Percentiles rank a stretch among this genome's conserved stretches.
Conservation (phyloP, 805 yeast genomes). For the Ogataea haglerorum region DNA sequence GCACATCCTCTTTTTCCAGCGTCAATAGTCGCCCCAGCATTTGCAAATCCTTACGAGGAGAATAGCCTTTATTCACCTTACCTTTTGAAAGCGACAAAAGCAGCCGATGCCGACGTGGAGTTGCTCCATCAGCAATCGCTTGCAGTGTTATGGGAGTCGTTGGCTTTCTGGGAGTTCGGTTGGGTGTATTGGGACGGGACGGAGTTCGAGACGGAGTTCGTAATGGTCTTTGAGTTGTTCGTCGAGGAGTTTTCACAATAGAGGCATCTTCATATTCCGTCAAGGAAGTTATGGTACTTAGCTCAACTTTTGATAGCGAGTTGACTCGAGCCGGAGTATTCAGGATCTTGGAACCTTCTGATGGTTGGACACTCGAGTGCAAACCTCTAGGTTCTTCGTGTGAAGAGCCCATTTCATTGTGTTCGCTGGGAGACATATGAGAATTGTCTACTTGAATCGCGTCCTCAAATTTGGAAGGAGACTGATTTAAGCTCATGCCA, state of each 20-base stretch:
- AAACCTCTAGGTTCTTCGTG: too few species aligned
- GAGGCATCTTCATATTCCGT: background rate
- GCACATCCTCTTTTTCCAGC: slow-evolving; percentile 20
- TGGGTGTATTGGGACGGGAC: slow-evolving; percentile 17
- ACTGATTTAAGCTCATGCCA: too few species aligned
- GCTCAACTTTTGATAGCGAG: background rate
- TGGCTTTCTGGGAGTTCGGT: slow-evolving; percentile 27
- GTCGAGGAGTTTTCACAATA: slow-evolving; percentile 3
- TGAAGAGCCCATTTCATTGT: too few species aligned
- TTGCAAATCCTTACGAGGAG: slow-evolving; percentile 32
- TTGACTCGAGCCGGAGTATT: too few species aligned
- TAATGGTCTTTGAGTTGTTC: slow-evolving; percentile 2
- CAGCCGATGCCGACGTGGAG: slow-evolving; percentile 30
- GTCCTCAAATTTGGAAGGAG: too few species aligned
- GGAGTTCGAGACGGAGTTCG: slow-evolving; percentile 14
- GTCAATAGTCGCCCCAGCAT: slow-evolving; percentile 31
- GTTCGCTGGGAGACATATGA: too few species aligned
- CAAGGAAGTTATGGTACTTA: background rate
- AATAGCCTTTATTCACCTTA: slow-evolving; percentile 24
- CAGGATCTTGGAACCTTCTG: too few species aligned
- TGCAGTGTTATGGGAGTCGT: slow-evolving; percentile 32
- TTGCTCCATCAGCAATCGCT: slow-evolving; percentile 30
- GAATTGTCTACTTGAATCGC: too few species aligned
- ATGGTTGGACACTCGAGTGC: too few species aligned
- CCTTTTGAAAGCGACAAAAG: slow-evolving; percentile 29